Base-by-base conservation (phyloP, 73 alveolate species). In the Effrenium voratum region DNA sequence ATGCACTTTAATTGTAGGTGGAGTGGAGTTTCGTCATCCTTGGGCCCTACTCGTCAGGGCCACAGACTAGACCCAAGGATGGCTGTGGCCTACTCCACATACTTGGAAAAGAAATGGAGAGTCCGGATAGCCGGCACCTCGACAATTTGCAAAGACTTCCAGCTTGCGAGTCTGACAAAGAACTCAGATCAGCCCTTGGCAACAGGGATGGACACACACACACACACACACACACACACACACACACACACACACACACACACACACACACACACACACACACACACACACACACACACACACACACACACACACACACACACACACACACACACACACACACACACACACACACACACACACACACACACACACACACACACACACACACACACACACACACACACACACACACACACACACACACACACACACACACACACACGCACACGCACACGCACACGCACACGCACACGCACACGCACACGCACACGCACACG, bases 301-400 rank as follows among this genome's bases (percentile, higher is more conserved):
- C 40, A 66, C 28, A 66, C 40, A 66, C 80, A 66, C 43, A 66
- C 80, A 66, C 40, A 66, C 40, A 66, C 43, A 66, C 80, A 66
- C 40, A 66, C 80, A 66, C 80, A 66, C 80, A 66, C 40, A 66
- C 80, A 66, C 80, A 66, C 80, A 66, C 40, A 66, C 80, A 12
- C 80, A 66, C 80, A 66, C 40, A 66, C 80, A 66, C 80, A 66
- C 80, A 66, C 40, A 66, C 80, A 66, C 40, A 66, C 80, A 66
- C 40, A 66, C 80, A 66, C 40, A 66, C 80, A 66, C 40, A 66
- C 80, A 66, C 40, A 16, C 80, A 66, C 40, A 66, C 80, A 66
- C 40, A 16, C 80, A 66, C 40, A 66, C 80, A 66, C 40, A 16
- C 80, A 66, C 40, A 66, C 80, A 66, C 40, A 16, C 80, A 66